Evolutionary conservation across 805 yeast species (phyloP).

Genomic region (Debaryomyces prosopidis): DNA sequence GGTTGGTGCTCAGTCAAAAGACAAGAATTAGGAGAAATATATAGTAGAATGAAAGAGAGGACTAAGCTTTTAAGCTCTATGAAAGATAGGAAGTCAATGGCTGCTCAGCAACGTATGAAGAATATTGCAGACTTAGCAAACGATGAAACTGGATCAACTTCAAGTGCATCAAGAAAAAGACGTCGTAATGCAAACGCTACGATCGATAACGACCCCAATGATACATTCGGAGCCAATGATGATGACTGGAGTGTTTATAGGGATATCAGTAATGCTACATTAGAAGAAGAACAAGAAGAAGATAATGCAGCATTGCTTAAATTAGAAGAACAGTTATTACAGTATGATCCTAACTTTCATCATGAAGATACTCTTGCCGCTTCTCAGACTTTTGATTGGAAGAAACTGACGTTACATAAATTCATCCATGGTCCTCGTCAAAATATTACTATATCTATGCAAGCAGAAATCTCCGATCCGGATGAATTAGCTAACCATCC

Average conservation of each 20-base stretch:
- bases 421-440: constrained; percentile 90
- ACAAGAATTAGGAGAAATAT: constrained; percentile 54
- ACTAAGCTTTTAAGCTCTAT: constrained; percentile 72
- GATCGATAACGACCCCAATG: constrained; percentile 88
- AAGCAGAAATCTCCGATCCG: constrained; percentile 40
- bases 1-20: constrained; percentile 83
- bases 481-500: constrained; percentile 46
- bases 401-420: constrained; percentile 72
- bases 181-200: constrained; percentile 54
- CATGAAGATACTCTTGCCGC: constrained; percentile 80
- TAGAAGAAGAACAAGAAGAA: constrained; percentile 79
- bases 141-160: constrained; percentile 54
- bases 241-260: constrained; percentile 94
- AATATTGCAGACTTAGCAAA: constrained; percentile 83
- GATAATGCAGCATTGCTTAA: constrained; percentile 59
- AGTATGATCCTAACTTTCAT: constrained; percentile 82
- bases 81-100: constrained; percentile 84
- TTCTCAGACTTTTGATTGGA: constrained; percentile 77
- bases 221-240: constrained; percentile 92
- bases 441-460: constrained; percentile 58
- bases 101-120: constrained; percentile 92
- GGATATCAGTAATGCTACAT: constrained; percentile 72
- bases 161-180: constrained; percentile 49
- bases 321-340: constrained; percentile 74
- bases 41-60: constrained; percentile 66